A percentile compares a stretch with the other conserved stretches of the same genome.
Evolutionary conservation across 2,329 filamentous ascomycete genomes (phyloP).

Genomic region (Ophiosphaerella korrae): DNA sequence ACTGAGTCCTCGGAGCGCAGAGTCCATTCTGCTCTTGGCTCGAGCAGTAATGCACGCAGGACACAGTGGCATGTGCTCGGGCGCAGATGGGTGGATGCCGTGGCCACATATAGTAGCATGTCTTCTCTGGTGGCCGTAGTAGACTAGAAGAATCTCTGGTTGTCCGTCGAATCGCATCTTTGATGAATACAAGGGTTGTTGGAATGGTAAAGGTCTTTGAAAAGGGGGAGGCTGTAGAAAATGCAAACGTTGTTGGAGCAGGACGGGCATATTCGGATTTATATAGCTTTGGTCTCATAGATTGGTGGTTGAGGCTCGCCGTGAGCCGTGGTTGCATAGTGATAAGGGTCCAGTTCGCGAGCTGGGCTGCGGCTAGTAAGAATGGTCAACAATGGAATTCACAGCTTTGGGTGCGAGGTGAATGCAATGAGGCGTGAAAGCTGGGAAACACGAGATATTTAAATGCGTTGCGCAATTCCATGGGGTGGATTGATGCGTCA

Average conservation of each 20-base stretch:
- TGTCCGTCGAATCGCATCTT: conserved; percentile 2
- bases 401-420: not conserved
- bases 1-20: conserved; percentile 13
- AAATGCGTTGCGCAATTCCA: conserved; percentile 16
- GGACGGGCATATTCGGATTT: conserved; percentile 12
- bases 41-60: conserved; percentile 16
- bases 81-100: conserved; percentile 24
- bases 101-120: conserved; percentile 30
- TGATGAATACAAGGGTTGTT: conserved; percentile 1
- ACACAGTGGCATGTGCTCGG: conserved; percentile 25
- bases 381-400: conserved; percentile 1
- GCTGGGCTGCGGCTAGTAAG: conserved; percentile 15
- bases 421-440: conserved; percentile 6
- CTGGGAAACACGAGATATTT: conserved; percentile 13
- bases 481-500: conserved; percentile 19
- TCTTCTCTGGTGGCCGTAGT: conserved; percentile 13
- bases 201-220: too few relatives aligned
- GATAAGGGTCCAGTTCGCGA: conserved; percentile 14
- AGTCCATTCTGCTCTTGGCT: conserved; percentile 21
- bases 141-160: conserved; percentile 1
- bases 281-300: conserved; percentile 8
- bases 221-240: not conserved
- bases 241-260: conserved; percentile 5
- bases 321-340: conserved; percentile 17
- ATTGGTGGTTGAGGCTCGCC: conserved; percentile 12